These are phyloP conservation scores for Calonectria henricotiae DNA, from an alignment of 2,329 filamentous ascomycete species.

Conservation along the genomic window DNA sequence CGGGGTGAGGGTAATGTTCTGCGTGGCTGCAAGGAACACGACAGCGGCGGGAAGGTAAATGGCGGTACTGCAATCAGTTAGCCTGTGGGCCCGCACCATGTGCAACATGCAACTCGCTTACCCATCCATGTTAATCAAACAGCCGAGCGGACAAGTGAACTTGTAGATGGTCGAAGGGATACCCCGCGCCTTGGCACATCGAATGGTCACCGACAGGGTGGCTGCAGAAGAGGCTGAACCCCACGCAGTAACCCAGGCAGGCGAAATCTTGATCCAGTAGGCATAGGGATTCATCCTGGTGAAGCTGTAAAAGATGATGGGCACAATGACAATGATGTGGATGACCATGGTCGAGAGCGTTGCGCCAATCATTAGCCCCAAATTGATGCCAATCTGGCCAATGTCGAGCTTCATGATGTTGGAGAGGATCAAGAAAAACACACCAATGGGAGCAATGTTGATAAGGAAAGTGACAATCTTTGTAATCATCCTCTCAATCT, in stretches of 20 bases:
- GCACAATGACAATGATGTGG: constrained; percentile 65
- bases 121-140: constrained; percentile 69
- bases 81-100: background rate
- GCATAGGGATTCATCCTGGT: constrained; percentile 65
- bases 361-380: constrained; percentile 67
- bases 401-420: constrained; percentile 69
- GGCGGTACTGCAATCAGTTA: constrained; percentile 60
- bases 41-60: constrained; percentile 72
- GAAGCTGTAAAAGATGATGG: constrained; percentile 61
- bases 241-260: constrained; percentile 71
- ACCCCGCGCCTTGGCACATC: constrained; percentile 59
- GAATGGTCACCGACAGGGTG: constrained; percentile 67
- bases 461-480: constrained; percentile 66
- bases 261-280: constrained; percentile 66
- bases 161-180: constrained; percentile 64
- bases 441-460: constrained; percentile 66
- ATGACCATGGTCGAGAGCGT: constrained; percentile 65
- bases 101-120: constrained; percentile 36
- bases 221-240: constrained; percentile 69
- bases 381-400: constrained; percentile 64
- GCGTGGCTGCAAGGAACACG: constrained; percentile 68
- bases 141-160: constrained; percentile 66
- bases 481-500: constrained; percentile 67
- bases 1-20: constrained; percentile 62
- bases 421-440: constrained; percentile 70